Evolutionary conservation across 257 asterid genomes (phyloP).

Genomic region (Gentiana straminea): DNA sequence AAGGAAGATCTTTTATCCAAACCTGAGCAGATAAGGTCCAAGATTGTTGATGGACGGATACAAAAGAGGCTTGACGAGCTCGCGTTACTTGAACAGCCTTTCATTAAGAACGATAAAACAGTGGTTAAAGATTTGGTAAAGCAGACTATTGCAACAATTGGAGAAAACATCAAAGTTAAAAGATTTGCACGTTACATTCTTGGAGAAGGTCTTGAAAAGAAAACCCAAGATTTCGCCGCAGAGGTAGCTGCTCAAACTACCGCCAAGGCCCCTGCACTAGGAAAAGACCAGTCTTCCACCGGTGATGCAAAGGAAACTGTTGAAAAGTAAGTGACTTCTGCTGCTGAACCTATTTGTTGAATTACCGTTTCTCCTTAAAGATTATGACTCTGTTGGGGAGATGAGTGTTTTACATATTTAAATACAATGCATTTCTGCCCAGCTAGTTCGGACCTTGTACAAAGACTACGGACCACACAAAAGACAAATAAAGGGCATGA

Average conservation of each 20-base stretch:
- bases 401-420: no score
- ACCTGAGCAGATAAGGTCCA: conserved; percentile 86
- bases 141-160: conserved; percentile 81
- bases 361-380: no score
- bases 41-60: conserved; percentile 89
- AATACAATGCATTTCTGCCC: no score
- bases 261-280: conserved; percentile 41
- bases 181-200: conserved; percentile 78
- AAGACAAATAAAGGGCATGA: no score
- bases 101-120: conserved; percentile 79
- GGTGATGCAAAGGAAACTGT: conserved; percentile 38
- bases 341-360: neutral
- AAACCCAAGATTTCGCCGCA: conserved; percentile 88
- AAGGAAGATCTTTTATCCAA: conserved; percentile 80
- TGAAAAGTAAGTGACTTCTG: conserved; percentile 44
- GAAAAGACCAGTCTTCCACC: conserved; percentile 39
- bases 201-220: conserved; percentile 97
- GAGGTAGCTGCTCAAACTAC: conserved; percentile 99
- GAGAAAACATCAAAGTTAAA: conserved; percentile 86
- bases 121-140: conserved; percentile 89
- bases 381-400: no score
- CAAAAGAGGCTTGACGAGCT: conserved; percentile 79
- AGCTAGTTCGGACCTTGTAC: no score
- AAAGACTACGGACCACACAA: no score
- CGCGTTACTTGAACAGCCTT: conserved; percentile 85